Evolutionary conservation across 768 basidiomycete genomes (phyloP).

Genomic region (Lactarius psammicola): DNA sequence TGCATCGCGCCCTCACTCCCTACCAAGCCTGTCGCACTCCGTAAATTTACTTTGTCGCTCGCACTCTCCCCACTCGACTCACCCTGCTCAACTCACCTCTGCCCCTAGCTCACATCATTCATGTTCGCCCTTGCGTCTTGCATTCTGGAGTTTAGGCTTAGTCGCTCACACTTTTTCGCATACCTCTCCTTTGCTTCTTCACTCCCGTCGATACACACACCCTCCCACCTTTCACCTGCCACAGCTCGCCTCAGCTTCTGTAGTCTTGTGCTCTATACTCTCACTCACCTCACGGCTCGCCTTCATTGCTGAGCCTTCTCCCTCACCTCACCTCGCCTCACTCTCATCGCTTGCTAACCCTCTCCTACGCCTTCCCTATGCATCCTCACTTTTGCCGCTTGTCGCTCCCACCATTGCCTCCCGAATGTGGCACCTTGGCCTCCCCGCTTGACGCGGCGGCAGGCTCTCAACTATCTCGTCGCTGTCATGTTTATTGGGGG

Average conservation of each 20-base stretch:
- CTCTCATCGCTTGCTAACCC: not conserved
- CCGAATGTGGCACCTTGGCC: not conserved
- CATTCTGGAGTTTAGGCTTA: not conserved
- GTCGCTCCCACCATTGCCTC: not conserved
- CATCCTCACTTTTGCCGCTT: not conserved
- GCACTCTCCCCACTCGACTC: no score
- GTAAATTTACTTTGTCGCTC: not conserved
- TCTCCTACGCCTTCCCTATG: not conserved
- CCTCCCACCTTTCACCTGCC: no score
- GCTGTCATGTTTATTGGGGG: not conserved
- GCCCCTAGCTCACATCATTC: not conserved
- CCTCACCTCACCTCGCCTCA: not conserved
- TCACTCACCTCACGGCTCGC: not conserved
- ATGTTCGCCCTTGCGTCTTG: not conserved
- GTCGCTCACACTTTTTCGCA: not conserved
- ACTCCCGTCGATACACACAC: not conserved
- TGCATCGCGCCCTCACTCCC: no score
- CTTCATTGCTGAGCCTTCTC: not conserved
- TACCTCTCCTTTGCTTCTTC: not conserved
- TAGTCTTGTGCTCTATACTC: not conserved
- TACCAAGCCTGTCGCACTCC: not conserved
- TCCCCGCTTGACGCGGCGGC: not conserved
- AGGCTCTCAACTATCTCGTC: not conserved
- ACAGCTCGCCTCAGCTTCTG: no score
- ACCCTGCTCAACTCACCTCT: not conserved